phyloP scores from a whole-genome alignment of 805 yeast species.

The Lachancea nothofagi region DNA sequence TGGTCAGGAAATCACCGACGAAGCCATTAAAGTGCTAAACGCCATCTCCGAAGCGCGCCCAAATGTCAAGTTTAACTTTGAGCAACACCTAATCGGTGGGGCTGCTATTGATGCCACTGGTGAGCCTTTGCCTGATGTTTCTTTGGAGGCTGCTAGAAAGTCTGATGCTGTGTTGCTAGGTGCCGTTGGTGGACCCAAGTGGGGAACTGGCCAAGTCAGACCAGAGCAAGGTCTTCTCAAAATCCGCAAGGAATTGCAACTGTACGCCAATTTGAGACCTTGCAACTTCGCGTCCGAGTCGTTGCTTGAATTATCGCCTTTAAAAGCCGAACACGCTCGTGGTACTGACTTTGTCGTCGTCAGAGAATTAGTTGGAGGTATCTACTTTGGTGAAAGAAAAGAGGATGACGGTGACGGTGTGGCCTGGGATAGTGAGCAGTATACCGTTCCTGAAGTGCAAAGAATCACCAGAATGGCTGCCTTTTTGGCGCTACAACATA shows the following conservation, averaged over 20 bases:
- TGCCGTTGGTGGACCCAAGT: constrained; percentile 98
- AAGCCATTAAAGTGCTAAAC: constrained; percentile 85
- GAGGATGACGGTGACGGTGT: constrained; percentile 85
- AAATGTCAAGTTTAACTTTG: constrained; percentile 61
- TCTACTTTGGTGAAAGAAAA: constrained; percentile 91
- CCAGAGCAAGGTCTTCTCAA: constrained; percentile 95
- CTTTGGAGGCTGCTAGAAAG: constrained; percentile 73
- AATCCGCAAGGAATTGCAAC: constrained; percentile 88
- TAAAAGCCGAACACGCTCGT: constrained; percentile 73
- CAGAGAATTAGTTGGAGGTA: constrained; percentile 96
- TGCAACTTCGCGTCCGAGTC: constrained; percentile 88
- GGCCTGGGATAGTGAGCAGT: constrained; percentile 92
- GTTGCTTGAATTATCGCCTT: constrained; percentile 79
- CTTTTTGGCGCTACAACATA: constrained; percentile 84
- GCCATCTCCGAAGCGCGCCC: constrained; percentile 63
- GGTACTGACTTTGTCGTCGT: constrained; percentile 93
- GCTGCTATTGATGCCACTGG: constrained; percentile 98
- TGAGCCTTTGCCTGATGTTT: constrained; percentile 77
- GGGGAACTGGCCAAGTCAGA: constrained; percentile 96
- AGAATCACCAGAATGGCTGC: constrained; percentile 99
- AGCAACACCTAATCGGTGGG: constrained; percentile 90
- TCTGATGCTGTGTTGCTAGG: constrained; percentile 96
- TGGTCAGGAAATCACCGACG: constrained; percentile 83
- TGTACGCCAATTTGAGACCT: constrained; percentile 95
- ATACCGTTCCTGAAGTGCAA: constrained; percentile 86